phyloP scores from a whole-genome alignment of 2,329 filamentous ascomycete species.

The Eutypella sp. region DNA sequence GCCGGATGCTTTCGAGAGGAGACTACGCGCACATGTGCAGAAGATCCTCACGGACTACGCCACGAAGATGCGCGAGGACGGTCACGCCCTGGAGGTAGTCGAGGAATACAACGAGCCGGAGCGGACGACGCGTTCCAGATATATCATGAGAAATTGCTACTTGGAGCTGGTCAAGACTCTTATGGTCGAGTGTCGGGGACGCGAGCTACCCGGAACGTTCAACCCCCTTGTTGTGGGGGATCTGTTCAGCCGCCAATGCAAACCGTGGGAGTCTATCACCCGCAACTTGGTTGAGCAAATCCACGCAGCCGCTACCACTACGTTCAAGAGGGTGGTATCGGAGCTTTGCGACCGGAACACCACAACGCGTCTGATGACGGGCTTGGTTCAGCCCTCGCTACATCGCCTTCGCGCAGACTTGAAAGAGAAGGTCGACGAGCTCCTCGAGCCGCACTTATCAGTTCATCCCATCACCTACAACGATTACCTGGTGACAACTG shows the following conservation, averaged over 20 bases:
- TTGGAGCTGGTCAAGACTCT: slow-evolving; percentile 11
- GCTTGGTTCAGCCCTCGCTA: slow-evolving; percentile 18
- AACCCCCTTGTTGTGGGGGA: slow-evolving; percentile 22
- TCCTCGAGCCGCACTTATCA: slow-evolving; percentile 19
- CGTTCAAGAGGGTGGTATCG: slow-evolving; percentile 16
- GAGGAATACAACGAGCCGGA: slow-evolving; percentile 13
- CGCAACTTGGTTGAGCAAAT: slow-evolving; percentile 19
- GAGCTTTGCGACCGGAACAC: slow-evolving; percentile 18
- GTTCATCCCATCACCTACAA: slow-evolving; percentile 25
- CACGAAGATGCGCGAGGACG: slow-evolving; percentile 16
- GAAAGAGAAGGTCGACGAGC: slow-evolving; percentile 17
- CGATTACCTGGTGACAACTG: slow-evolving; percentile 15
- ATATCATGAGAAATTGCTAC: slow-evolving; percentile 10
- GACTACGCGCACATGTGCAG: slow-evolving; percentile 20
- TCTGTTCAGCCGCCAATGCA: slow-evolving; percentile 21
- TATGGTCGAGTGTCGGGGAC: slow-evolving; percentile 20
- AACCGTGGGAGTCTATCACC: slow-evolving; percentile 21
- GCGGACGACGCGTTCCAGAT: slow-evolving; percentile 1
- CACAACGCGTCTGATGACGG: slow-evolving; percentile 15
- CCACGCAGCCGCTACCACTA: slow-evolving; percentile 17
- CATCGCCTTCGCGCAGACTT: slow-evolving; percentile 14
- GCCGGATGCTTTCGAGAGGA: slow-evolving; percentile 18
- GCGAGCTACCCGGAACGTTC: slow-evolving; percentile 22
- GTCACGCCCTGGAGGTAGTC: slow-evolving; percentile 20
- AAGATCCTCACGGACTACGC: slow-evolving; percentile 16